Evolutionary conservation across 2,329 filamentous ascomycete genomes (phyloP), one percentile per base, ranked within the genome.

Genomic region (Aspergillus brunneoviolaceus): DNA sequence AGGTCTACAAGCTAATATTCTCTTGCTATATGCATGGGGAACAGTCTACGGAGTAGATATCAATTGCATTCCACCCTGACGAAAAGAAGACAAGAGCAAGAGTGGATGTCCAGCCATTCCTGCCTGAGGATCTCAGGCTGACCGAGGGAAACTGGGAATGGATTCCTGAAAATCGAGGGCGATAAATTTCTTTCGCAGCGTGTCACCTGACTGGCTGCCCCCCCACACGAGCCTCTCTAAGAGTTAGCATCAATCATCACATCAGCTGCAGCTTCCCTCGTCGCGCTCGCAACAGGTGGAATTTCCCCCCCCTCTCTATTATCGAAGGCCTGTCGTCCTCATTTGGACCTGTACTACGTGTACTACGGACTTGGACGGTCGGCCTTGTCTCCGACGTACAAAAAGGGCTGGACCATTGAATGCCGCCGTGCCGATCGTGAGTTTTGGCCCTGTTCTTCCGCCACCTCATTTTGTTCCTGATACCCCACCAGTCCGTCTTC

Each of bases 401-500:
- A 54, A 57, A 55, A 60, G 57, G 45, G 62, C 33, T 65, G 61
- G 64, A 67, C 66, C 61, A 50, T 61, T 52, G 45, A 58, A 42
- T 57, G 27, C 50, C 70, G 57, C 62, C 66, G 64, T 65, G 72
- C 71, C 70, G 69, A 73, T 73, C 72, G 72, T 74, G 65, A 74
- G 72, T 74, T 62, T 56, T 58, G 58, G 64, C 62, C 60, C 50
- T 62, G 42, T 57, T 48, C 45, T 27, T 56, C 33, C 23, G 33
- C 19, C 51, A 27, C 35, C 39, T 57, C 47, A 57, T 62, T 54
- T 61, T 62, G 56, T 58, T 55, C 53, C 39, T 56, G 19, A 51
- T 49, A 61, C 61, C 61, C 61, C 61, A 63, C 61, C 60, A 39
- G 48, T 52, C 51, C 57, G 49, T 31, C 25, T 27, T n/a, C 47